Conservation (phyloP, 805 yeast genomes). For the Tetrapisispora nanseiensis region DNA sequence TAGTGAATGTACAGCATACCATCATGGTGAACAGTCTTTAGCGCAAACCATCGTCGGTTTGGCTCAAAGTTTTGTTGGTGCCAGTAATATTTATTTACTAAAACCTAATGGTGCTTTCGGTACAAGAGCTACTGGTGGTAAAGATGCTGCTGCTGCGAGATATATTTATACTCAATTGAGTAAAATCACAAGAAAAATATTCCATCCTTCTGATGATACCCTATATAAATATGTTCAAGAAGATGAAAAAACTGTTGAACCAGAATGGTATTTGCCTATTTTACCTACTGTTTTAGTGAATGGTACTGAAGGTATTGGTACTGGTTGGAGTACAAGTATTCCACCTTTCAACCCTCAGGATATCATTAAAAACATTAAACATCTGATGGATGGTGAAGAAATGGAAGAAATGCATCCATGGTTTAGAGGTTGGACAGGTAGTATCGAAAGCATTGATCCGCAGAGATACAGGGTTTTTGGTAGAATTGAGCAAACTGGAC, state of each 20-base stretch:
- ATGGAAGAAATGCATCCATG: conserved; percentile 75
- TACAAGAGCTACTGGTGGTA: conserved; percentile 93
- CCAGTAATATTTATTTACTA: conserved; percentile 76
- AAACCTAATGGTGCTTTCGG: conserved; percentile 95
- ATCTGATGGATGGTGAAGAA: conserved; percentile 64
- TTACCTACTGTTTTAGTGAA: conserved; percentile 90
- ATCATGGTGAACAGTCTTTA: conserved; percentile 87
- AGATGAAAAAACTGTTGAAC: conserved; percentile 90
- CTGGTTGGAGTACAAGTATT: conserved; percentile 94
- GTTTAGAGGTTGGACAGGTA: conserved; percentile 94
- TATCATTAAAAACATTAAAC: conserved; percentile 62
- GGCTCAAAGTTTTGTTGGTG: conserved; percentile 91
- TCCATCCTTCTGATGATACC: conserved; percentile 72
- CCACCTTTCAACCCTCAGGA: conserved; percentile 87
- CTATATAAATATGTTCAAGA: conserved; percentile 74
- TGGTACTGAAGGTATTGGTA: conserved; percentile 97
- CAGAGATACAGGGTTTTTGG: conserved; percentile 75
- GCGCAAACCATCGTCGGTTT: conserved; percentile 84
- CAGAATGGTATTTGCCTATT: conserved; percentile 91
- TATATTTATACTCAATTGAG: conserved; percentile 83
- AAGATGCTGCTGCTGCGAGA: conserved; percentile 97
- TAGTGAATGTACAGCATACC: conserved; percentile 82
- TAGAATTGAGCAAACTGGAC: conserved; percentile 68
- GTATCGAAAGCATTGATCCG: conserved; percentile 49
- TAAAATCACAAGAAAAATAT: conserved; percentile 63